A percentile compares a stretch with the other conserved stretches of the same genome.
phyloP scores from a whole-genome alignment of 208 protist species.

The Trypanosoma mega region DNA sequence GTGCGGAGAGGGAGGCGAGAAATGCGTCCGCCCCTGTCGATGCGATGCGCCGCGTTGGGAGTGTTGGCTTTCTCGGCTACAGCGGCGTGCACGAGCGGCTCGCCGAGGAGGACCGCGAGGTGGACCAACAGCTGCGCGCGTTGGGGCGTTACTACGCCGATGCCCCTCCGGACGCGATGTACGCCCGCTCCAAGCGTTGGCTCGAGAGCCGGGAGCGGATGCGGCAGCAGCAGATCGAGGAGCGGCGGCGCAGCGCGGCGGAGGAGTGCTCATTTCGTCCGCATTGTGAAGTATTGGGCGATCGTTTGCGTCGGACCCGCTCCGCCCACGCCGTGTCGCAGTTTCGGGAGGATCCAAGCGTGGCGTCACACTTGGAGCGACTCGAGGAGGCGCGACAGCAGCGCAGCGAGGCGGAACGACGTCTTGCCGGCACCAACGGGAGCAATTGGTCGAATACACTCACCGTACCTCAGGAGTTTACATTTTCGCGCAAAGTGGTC shows the following conservation, averaged over 20 bases:
- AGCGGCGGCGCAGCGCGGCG: conserved; percentile 27
- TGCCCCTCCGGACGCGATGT: conserved; percentile 43
- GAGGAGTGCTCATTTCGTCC: conserved; percentile 54
- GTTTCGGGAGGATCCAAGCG: conserved; percentile 26
- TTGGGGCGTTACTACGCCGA: conserved; percentile 39
- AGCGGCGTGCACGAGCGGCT: conserved; percentile 12
- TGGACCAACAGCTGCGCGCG: conserved; percentile 30
- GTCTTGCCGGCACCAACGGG: conserved; percentile 23
- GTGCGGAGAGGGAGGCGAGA: not conserved
- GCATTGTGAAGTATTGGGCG: not conserved
- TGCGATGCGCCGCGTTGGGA: not conserved
- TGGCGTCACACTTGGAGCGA: conserved; percentile 38
- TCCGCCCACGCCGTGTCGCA: not conserved
- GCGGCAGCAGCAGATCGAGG: conserved; percentile 22
- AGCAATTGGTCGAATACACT: conserved; percentile 31
- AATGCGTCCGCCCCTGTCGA: not conserved
- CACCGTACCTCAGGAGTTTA: conserved; percentile 40
- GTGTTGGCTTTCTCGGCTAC: conserved; percentile 10
- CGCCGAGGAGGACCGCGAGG: conserved; percentile 28
- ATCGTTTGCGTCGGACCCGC: not conserved
- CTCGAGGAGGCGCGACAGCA: conserved; percentile 36
- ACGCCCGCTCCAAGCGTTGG: conserved; percentile 60
- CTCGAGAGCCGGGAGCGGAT: conserved; percentile 27
- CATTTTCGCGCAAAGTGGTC: conserved; percentile 37
- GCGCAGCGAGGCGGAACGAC: conserved; percentile 29